Evolutionary conservation across 164 flowering plant genomes (phyloP).

Genomic region (Chimonanthus praecox): DNA sequence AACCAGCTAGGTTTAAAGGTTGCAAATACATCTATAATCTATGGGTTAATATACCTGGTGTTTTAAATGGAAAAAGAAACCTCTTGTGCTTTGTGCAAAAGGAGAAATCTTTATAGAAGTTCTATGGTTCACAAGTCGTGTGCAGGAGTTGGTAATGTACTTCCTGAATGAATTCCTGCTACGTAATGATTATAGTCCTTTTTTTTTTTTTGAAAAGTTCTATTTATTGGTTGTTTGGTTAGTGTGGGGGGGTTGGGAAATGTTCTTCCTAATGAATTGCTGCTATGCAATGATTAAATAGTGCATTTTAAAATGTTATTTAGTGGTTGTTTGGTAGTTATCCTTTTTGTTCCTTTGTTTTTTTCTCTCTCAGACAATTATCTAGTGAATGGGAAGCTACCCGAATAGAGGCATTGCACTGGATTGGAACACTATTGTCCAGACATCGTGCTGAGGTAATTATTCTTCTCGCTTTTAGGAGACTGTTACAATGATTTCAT

Average conservation of each 20-base stretch:
- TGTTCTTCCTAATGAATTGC: not conserved
- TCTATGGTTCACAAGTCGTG: not conserved
- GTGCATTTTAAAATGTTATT: slow-evolving; percentile 5
- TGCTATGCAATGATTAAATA: slow-evolving; percentile 3
- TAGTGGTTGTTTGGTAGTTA: not conserved
- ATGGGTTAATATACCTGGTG: slow-evolving; percentile 8
- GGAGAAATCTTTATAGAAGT: slow-evolving; percentile 1
- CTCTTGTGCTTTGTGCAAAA: not conserved
- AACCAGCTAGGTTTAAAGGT: slow-evolving; percentile 23
- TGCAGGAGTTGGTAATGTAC: not conserved
- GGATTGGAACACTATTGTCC: slow-evolving; percentile 80
- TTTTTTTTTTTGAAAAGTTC: no score
- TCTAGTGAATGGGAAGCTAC: slow-evolving; percentile 89
- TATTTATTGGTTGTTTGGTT: not conserved
- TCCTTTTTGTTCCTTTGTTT: not conserved
- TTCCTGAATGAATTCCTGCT: not conserved
- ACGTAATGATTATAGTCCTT: not conserved
- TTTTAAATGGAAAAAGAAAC: slow-evolving; percentile 3
- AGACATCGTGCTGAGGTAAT: slow-evolving; percentile 79
- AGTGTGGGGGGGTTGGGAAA: not conserved
- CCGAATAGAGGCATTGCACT: slow-evolving; percentile 83
- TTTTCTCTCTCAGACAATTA: slow-evolving; percentile 50
- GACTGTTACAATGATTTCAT: not conserved
- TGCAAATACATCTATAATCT: slow-evolving; percentile 14
- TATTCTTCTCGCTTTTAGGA: not conserved